Conservation (phyloP, 208 protist species). For the Wallacemonas rigidus region DNA sequence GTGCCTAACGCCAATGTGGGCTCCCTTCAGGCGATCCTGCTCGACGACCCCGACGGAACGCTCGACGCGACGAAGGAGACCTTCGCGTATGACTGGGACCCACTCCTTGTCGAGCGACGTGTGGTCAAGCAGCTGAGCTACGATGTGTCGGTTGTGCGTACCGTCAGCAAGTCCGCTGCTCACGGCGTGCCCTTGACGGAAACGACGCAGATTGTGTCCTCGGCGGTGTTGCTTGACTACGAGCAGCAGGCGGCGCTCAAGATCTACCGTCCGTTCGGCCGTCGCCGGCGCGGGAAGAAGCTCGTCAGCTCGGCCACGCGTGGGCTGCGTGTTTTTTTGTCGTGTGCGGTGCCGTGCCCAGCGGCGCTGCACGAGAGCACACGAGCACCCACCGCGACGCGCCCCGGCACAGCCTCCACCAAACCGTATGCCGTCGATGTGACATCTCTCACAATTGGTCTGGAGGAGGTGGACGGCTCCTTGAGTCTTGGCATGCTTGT, state of each 20-base stretch:
- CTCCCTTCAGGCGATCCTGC: conserved; percentile 44
- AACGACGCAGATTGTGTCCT: conserved; percentile 28
- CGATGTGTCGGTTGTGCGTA: conserved; percentile 43
- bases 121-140: conserved; percentile 35
- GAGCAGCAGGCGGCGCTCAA: conserved; percentile 45
- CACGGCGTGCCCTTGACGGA: conserved; percentile 35
- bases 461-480: conserved; percentile 57
- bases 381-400: conserved; percentile 6
- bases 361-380: conserved; percentile 11
- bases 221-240: conserved; percentile 40
- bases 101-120: conserved; percentile 16
- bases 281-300: conserved; percentile 1
- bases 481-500: conserved; percentile 39
- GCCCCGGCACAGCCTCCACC: background rate
- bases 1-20: conserved; percentile 50
- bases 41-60: conserved; percentile 36
- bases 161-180: conserved; percentile 25
- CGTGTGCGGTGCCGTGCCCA: conserved; percentile 39
- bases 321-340: conserved; percentile 27
- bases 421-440: background rate
- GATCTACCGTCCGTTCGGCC: conserved; percentile 22
- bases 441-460: conserved; percentile 32
- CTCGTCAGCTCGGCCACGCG: conserved; percentile 14
- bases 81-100: conserved; percentile 38
- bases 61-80: conserved; percentile 20